phyloP scores from a whole-genome alignment of 495 filamentous ascomycete species.

The Cercophora samala region DNA sequence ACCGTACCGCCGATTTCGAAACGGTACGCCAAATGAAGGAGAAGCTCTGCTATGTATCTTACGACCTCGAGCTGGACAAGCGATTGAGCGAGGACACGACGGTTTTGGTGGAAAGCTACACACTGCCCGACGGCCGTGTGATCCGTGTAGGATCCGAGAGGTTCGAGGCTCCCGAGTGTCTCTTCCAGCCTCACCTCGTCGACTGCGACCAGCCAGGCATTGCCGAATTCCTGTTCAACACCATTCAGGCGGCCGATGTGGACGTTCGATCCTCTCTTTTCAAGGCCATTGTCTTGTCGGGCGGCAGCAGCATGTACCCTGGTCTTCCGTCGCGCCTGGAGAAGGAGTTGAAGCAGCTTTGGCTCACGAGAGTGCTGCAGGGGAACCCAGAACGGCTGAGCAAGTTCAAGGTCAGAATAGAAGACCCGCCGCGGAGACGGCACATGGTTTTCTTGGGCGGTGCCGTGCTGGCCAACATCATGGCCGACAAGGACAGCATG shows the following conservation, averaged over 20 bases:
- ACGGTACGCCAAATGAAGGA: conserved; percentile 99
- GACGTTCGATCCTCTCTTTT: conserved; percentile 90
- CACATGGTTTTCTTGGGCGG: conserved; percentile 99
- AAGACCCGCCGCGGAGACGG: conserved; percentile 89
- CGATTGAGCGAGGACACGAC: conserved; percentile 96
- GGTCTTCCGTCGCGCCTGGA: conserved; percentile 90
- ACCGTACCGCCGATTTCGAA: conserved; percentile 98
- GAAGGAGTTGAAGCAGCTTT: conserved; percentile 98
- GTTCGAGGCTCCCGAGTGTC: conserved; percentile 96
- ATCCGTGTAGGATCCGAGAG: conserved; percentile 94
- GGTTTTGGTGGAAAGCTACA: conserved; percentile 95
- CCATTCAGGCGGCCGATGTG: conserved; percentile 91
- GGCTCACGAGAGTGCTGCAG: conserved; percentile 85
- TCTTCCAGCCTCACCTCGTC: conserved; percentile 98
- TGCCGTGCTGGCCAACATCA: conserved; percentile 95
- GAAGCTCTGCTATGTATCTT: conserved; percentile 99
- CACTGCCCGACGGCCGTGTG: conserved; percentile 90
- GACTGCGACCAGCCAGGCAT: conserved; percentile 97
- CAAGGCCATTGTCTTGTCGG: conserved; percentile 94
- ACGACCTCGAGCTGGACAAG: conserved; percentile 95
- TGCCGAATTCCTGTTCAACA: conserved; percentile 96
- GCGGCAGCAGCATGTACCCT: conserved; percentile 98
- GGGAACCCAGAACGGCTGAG: conserved; percentile 88
- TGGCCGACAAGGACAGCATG: conserved; percentile 98
- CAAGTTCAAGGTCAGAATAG: conserved; percentile 99